phyloP scores from a whole-genome alignment of 2,329 filamentous ascomycete species.

The Aspergillus thermomutatus region DNA sequence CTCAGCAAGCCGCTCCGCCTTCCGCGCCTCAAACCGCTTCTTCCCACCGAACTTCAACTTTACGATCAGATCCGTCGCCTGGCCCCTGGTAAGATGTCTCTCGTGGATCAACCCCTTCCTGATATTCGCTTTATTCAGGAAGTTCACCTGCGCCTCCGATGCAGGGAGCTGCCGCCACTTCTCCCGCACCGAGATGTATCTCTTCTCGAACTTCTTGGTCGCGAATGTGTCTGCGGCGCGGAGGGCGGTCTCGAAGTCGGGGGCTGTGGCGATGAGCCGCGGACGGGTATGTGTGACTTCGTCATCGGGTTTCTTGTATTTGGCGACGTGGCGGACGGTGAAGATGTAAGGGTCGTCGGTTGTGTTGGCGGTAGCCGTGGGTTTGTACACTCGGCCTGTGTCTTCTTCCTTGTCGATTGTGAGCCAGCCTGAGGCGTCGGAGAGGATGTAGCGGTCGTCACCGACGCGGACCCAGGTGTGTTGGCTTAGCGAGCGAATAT shows the following conservation, averaged over 20 bases:
- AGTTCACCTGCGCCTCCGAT: constrained; percentile 46
- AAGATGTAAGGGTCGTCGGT: constrained; percentile 17
- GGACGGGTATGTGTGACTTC: constrained; percentile 64
- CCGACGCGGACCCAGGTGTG: constrained; percentile 80
- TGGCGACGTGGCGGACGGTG: constrained; percentile 33
- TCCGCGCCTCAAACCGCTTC: constrained; percentile 55
- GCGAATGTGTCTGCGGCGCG: constrained; percentile 84
- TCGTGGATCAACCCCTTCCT: constrained; percentile 14
- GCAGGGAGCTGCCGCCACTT: constrained; percentile 69
- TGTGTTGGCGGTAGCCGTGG: neutral
- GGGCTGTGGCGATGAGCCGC: constrained; percentile 61
- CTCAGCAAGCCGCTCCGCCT: constrained; percentile 11
- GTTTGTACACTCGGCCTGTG: neutral
- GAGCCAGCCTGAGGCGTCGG: constrained; percentile 60
- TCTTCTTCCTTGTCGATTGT: constrained; percentile 42
- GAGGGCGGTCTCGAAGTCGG: constrained; percentile 70
- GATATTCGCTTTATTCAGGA: constrained; percentile 40
- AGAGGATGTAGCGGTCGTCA: constrained; percentile 68
- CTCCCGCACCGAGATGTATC: constrained; percentile 64
- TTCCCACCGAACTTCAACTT: constrained; percentile 81
- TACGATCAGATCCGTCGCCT: constrained; percentile 85
- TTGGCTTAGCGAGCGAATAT: constrained; percentile 72
- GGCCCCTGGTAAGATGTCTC: constrained; percentile 68
- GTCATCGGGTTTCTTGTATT: constrained; percentile 22
- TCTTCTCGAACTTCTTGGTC: constrained; percentile 60